These are phyloP conservation scores for Bauhinia variegata DNA, from an alignment of 306 rosid genomes.

Conservation along the genomic window DNA sequence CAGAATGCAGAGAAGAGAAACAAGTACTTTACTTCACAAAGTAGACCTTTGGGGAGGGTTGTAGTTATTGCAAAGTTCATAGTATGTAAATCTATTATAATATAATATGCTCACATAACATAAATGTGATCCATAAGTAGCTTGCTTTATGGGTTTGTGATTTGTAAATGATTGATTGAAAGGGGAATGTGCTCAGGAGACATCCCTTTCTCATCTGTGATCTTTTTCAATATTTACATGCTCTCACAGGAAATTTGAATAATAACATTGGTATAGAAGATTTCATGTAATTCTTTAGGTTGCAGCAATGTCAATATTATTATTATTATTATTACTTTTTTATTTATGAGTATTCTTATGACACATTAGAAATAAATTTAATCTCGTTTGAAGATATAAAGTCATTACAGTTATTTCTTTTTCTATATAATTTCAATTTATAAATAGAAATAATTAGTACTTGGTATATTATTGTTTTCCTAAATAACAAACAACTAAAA, in stretches of 20 bases:
- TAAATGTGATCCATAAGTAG: conserved; percentile 37
- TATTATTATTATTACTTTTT: no score
- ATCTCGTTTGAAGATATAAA: no score
- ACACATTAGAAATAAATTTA: no score
- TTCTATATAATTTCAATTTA: no score
- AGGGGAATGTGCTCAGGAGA: conserved; percentile 13
- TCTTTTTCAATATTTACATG: conserved; percentile 22
- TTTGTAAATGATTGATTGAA: conserved; percentile 52
- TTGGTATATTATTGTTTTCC: no score
- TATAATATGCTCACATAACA: conserved; percentile 28
- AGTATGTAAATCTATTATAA: conserved; percentile 29
- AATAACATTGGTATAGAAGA: conserved; percentile 38
- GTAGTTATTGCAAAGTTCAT: conserved; percentile 37
- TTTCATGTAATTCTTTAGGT: neutral
- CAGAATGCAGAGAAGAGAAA: conserved; percentile 30
- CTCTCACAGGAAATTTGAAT: conserved; percentile 38
- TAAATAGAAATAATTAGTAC: no score
- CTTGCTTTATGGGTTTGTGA: conserved; percentile 35
- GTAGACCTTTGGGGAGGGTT: conserved; percentile 1
- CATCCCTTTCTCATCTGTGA: conserved; percentile 26
- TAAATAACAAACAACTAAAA: no score
- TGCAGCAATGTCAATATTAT: no score
- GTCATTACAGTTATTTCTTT: no score
- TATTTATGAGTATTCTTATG: no score
- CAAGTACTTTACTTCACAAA: conserved; percentile 23